Base-by-base conservation (phyloP, 441 rosid species). In the Gossypium schwendimanii region DNA sequence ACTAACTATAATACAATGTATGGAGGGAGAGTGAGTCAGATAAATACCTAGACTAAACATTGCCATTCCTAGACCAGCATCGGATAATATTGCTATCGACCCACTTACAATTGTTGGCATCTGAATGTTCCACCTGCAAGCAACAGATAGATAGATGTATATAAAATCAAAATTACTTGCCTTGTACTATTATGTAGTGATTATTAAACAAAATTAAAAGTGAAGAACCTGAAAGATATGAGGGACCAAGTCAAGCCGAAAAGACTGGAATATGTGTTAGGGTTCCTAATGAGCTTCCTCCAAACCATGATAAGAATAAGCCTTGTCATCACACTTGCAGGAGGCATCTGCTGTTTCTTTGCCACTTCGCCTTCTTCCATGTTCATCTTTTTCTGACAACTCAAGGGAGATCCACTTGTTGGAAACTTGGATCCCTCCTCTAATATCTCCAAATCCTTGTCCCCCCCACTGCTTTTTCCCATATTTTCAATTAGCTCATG, bases 51-150 rank as follows among this genome's bases (percentile, higher is more conserved):
- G 84, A 82, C 98, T 89, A 81, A 92, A 92, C 96, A 92, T 92
- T 53, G 98, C 96, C 98, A 90, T 90, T 67, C 94, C 97, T 12
- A 92, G 82, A 76, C 98, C 97, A 0, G 98, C 92, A 71, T 91
- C 89, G 21, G 98, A 93, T 70, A 93, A 73, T 80, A 93, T 89
- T 3, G 93, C 75, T 73, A 91, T 89, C 28, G 98, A 91, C 50
- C 95, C 97, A 12, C 77, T 76, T 64, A 91, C 84, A 17, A 93
- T 87, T 2, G 87, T 74, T 7, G 97, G 98, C 95, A 93, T 89
- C 77, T 87, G 81, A 72, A 93, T 86, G 81, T 86, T 73, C 92
- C 92, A 93, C 82, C 96, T 89, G 76, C 41, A 15, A 44, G 4
- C 14, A 28, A 21, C 18, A 58, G 14, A 58, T 24, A 8, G 55